Conservation (phyloP, 2,329 filamentous ascomycete species). For the Talaromyces sp. region DNA sequence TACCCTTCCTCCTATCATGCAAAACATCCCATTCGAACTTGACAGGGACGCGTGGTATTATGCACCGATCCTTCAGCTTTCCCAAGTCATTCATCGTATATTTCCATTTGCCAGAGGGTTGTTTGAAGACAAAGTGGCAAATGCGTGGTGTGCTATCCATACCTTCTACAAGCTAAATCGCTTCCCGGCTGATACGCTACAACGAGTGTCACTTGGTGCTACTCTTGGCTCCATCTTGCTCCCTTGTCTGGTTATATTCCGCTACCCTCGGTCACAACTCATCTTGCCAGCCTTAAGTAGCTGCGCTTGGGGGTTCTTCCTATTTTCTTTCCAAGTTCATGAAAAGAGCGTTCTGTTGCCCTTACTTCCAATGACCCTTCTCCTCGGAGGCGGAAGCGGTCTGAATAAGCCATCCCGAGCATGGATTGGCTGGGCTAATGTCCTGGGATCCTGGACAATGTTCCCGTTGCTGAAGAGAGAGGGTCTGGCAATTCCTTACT, state of each 20-base stretch:
- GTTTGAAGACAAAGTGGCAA: constrained; percentile 98
- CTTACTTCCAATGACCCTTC: constrained; percentile 84
- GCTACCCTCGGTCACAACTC: constrained; percentile 69
- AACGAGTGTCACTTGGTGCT: constrained; percentile 66
- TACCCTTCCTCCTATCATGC: constrained; percentile 57
- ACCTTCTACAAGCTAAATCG: constrained; percentile 79
- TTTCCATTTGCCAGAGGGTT: constrained; percentile 94
- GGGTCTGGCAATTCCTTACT: constrained; percentile 76
- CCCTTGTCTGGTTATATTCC: constrained; percentile 72
- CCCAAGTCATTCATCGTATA: constrained; percentile 83
- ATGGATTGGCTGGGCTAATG: constrained; percentile 95
- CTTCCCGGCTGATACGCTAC: constrained; percentile 66
- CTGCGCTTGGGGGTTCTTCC: constrained; percentile 92
- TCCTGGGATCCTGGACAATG: constrained; percentile 86
- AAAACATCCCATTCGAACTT: constrained; percentile 53
- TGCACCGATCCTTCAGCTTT: constrained; percentile 68
- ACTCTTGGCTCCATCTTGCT: constrained; percentile 74
- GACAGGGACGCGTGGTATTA: constrained; percentile 66
- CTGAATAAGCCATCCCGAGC: constrained; percentile 69
- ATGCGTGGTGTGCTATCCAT: constrained; percentile 93
- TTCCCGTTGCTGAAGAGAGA: constrained; percentile 85
- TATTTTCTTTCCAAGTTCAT: constrained; percentile 97
- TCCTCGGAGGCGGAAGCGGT: constrained; percentile 73
- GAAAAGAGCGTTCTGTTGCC: constrained; percentile 95
- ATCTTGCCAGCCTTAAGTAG: constrained; percentile 75